Conservation (phyloP, 371 early-diverging fungal genomes). For the Mortierella sp. region DNA sequence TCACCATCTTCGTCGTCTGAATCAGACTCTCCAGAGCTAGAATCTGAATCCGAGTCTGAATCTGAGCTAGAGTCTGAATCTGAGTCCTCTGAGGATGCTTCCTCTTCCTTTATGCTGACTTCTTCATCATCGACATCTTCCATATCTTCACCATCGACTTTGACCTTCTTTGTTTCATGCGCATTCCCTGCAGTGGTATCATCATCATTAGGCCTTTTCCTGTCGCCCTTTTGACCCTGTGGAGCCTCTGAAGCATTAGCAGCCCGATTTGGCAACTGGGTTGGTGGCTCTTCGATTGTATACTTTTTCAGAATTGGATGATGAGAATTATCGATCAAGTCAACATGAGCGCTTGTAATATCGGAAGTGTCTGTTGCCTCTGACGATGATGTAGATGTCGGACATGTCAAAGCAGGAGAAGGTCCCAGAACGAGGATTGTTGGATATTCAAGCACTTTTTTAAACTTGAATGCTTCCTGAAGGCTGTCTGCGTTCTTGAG, state of each 20-base stretch:
- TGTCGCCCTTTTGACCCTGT: not conserved
- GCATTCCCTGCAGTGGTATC: not conserved
- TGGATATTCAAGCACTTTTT: conserved; percentile 49
- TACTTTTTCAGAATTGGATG: conserved; percentile 26
- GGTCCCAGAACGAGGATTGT: conserved; percentile 40
- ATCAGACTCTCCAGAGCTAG: conserved; percentile 24
- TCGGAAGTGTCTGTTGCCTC: not conserved
- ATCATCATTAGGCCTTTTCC: conserved; percentile 5
- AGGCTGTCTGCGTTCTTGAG: conserved; percentile 26
- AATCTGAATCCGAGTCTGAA: conserved; percentile 24
- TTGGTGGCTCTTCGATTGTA: conserved; percentile 40
- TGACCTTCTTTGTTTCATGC: conserved; percentile 2
- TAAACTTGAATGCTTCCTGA: conserved; percentile 42
- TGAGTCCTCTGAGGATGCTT: conserved; percentile 20
- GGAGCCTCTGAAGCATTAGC: not conserved
- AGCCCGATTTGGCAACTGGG: conserved; percentile 23
- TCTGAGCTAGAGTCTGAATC: conserved; percentile 3
- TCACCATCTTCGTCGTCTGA: conserved; percentile 15
- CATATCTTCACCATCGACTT: conserved; percentile 2
- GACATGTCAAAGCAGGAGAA: not conserved
- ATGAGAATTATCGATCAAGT: conserved; percentile 1
- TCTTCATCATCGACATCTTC: conserved; percentile 5
- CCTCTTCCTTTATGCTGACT: not conserved
- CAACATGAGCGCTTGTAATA: not conserved
- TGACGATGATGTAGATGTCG: not conserved